These are phyloP conservation scores for Saturnispora saitoi DNA, from an alignment of 805 yeast species.

Conservation along the genomic window DNA sequence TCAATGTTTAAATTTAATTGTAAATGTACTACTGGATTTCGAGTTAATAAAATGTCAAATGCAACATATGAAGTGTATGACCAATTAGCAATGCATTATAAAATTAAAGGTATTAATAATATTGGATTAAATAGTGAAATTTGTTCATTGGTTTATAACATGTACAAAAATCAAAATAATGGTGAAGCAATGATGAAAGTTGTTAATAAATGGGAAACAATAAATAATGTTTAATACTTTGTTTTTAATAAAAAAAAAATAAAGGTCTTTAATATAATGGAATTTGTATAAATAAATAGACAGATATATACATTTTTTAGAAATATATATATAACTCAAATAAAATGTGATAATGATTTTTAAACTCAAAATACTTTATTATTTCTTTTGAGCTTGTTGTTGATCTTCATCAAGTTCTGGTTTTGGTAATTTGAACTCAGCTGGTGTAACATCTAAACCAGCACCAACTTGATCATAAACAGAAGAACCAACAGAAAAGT, in stretches of 20 bases:
- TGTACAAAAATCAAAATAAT: background rate
- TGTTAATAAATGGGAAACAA: slow-evolving; percentile 7
- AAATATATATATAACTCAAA: slow-evolving; percentile 4
- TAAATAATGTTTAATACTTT: background rate
- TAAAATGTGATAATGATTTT: background rate
- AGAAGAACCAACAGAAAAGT: slow-evolving; percentile 79
- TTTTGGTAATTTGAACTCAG: slow-evolving; percentile 68
- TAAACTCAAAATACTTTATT: background rate
- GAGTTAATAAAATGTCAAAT: background rate
- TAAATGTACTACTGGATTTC: background rate
- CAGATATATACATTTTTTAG: slow-evolving; percentile 1
- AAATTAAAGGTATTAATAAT: background rate
- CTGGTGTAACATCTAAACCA: slow-evolving; percentile 77
- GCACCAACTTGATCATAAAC: slow-evolving; percentile 91
- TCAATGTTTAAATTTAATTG: slow-evolving; percentile 4
- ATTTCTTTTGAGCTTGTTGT: slow-evolving; percentile 30
- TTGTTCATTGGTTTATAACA: slow-evolving; percentile 2
- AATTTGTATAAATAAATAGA: slow-evolving; percentile 7
- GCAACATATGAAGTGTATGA: slow-evolving; percentile 4
- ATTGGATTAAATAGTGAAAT: slow-evolving; percentile 2
- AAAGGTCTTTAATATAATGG: background rate
- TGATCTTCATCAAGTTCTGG: slow-evolving; percentile 60
- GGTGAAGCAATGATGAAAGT: slow-evolving; percentile 6
- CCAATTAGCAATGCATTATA: background rate
- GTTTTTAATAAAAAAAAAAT: background rate